A percentile compares a stretch with the other conserved stretches of the same genome.
phyloP scores from a whole-genome alignment of 768 basidiomycete species.

The Lentinula aciculospora region DNA sequence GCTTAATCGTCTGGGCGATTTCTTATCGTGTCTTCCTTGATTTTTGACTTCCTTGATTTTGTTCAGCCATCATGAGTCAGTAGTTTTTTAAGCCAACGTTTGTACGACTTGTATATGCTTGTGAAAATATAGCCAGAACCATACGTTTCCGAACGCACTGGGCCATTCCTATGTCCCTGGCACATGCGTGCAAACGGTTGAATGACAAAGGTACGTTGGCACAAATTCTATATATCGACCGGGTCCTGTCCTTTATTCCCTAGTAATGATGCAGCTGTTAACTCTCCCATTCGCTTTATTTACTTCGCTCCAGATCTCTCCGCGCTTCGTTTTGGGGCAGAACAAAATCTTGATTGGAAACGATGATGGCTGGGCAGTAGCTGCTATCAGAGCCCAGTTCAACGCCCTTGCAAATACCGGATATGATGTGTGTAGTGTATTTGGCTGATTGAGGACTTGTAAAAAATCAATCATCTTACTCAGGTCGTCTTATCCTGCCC shows the following conservation, averaged over 20 bases:
- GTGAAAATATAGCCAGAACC: too few species aligned
- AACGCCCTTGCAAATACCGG: slow-evolving; percentile 26
- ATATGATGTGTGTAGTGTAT: slow-evolving; percentile 18
- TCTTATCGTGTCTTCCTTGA: slow-evolving; percentile 18
- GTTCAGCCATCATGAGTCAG: not conserved
- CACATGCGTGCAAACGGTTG: not conserved
- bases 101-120: not conserved
- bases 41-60: not conserved
- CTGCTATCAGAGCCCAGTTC: slow-evolving; percentile 37
- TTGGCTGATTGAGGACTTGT: not conserved
- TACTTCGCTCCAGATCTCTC: not conserved
- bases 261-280: not conserved
- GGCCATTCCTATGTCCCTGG: not conserved
- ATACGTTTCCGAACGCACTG: not conserved
- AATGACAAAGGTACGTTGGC: not conserved
- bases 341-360: slow-evolving; percentile 21
- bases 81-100: not conserved
- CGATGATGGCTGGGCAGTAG: slow-evolving; percentile 40
- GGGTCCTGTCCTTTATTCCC: not conserved
- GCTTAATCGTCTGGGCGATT: slow-evolving; percentile 24
- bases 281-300: not conserved
- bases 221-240: not conserved
- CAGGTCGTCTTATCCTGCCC: slow-evolving; percentile 44
- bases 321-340: not conserved
- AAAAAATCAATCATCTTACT: not conserved